These are phyloP conservation scores for Epichloe gansuensis DNA, from an alignment of 2,329 filamentous ascomycete genomes.

Conservation along the genomic window DNA sequence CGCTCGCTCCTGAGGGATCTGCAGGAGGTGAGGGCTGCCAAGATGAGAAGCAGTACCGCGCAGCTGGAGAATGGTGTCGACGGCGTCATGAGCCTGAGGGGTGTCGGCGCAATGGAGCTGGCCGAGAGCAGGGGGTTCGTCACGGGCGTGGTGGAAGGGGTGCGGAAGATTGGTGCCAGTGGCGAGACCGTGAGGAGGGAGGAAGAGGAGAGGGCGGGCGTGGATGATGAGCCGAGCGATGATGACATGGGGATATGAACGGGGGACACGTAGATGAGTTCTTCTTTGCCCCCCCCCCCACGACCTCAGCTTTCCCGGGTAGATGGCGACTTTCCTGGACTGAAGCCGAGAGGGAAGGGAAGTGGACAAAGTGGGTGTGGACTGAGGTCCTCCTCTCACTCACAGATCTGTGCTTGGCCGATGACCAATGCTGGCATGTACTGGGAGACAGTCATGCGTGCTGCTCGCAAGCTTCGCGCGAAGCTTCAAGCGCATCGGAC, in stretches of 20 bases:
- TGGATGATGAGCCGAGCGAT: constrained; percentile 47
- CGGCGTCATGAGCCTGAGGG: constrained; percentile 54
- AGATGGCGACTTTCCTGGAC: too few relatives aligned
- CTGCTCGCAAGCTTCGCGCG: too few relatives aligned
- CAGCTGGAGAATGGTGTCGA: constrained; percentile 58
- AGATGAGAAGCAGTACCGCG: constrained; percentile 65
- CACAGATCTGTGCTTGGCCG: too few relatives aligned
- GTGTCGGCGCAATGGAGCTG: constrained; percentile 87
- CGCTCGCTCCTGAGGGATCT: constrained; percentile 66
- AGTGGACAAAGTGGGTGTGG: too few relatives aligned
- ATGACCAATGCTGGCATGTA: too few relatives aligned
- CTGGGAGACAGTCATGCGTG: too few relatives aligned
- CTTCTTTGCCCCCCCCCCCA: not conserved
- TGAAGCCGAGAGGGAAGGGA: too few relatives aligned
- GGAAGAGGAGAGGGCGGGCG: constrained; percentile 55
- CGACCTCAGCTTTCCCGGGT: too few relatives aligned
- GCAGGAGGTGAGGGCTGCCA: constrained; percentile 77
- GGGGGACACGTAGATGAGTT: not conserved
- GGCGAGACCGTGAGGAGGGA: constrained; percentile 67
- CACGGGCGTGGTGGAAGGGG: constrained; percentile 71
- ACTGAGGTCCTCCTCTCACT: too few relatives aligned
- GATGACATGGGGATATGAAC: constrained; percentile 35
- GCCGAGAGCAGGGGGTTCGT: constrained; percentile 78
- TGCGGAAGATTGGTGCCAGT: constrained; percentile 71
- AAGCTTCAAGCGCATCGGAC: too few relatives aligned